Base-by-base conservation (phyloP, 495 filamentous ascomycete species). In the Xylaria scruposa region DNA sequence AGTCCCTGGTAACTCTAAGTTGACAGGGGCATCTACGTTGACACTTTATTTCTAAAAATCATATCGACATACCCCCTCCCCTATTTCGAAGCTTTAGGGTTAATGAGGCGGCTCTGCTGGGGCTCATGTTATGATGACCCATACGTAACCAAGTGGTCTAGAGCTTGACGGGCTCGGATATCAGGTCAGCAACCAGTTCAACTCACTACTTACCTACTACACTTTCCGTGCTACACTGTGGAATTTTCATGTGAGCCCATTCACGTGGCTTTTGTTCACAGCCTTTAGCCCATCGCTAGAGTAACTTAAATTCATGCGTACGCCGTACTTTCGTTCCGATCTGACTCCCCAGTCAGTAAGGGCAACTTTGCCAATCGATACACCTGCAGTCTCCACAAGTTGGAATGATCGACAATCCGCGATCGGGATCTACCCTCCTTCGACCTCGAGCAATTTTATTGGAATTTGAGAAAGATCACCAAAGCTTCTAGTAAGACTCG, bases 71-170 rank as follows among this genome's bases (percentile, higher is more conserved):
- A 33, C 19, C 29, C 17, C 54, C 31, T 59, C 31, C 54, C 31
- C 54, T 31, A 29, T 31, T 36, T 59, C 4, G 54, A 59, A 36
- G 5, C 17, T 26, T 24, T 12, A 10, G 19, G 36, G 36, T 44
- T 29, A 38, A 19, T 17, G 33, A 38, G 31, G 58, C 58, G 58
- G 58, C 58, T 60, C 58, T 60, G 58, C 31, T 56, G 26, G 58
- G 29, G 4, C 29, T 29, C 33, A 59, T 59, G 33, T 59, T 59
- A 36, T 1, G 54, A 59, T 59, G 26, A 36, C 54, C 54, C 49
- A 53, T 53, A 26, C 49, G n/a, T 51, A 53, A 53, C 49, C 49
- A 53, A 53, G 24, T 53, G 10, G n/a, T n/a, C n/a, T 51, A 21
- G n/a, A 51, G 47, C 47, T 51, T 24, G 47, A 49, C 33, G 33